Evolutionary conservation across 2,329 filamentous ascomycete species (phyloP).

Genomic region (Polychaeton citri): DNA sequence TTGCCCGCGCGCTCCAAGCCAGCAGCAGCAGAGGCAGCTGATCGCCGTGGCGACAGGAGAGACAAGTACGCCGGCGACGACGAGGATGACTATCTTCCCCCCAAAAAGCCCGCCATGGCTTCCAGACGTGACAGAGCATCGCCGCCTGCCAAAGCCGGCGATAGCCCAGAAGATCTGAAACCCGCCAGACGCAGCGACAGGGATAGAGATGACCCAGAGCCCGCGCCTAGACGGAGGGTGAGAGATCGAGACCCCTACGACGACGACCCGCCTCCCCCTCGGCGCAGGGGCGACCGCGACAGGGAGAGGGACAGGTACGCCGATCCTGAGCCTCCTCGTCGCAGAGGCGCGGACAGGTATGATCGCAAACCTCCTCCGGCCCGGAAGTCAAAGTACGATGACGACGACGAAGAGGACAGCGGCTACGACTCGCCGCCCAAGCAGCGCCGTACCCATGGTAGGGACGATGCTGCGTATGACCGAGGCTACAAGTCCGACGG

Average conservation of each 20-base stretch:
- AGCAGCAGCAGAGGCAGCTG: background rate
- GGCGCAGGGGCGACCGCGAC: slow-evolving; percentile 3
- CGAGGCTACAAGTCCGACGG: slow-evolving; percentile 18
- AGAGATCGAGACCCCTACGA: slow-evolving; percentile 2
- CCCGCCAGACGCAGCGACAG: background rate
- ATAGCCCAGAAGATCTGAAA: background rate
- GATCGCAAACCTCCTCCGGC: background rate
- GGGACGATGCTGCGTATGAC: slow-evolving; percentile 5
- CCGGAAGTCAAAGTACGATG: background rate
- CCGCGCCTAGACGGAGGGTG: slow-evolving; percentile 1
- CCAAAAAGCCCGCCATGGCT: background rate
- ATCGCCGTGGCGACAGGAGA: background rate
- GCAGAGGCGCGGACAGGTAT: background rate
- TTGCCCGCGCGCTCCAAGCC: background rate
- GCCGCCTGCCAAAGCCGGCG: background rate
- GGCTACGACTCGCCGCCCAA: slow-evolving; percentile 2
- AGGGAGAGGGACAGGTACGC: slow-evolving; percentile 1
- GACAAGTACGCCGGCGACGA: background rate
- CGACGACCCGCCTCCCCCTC: slow-evolving; percentile 1
- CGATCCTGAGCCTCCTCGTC: background rate
- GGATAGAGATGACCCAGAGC: background rate
- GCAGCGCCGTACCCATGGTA: slow-evolving; percentile 3
- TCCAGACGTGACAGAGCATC: background rate
- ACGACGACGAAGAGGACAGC: slow-evolving; percentile 3
- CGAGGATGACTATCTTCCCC: background rate